These are phyloP conservation scores for Lodderomyces orthopsilosis DNA, from an alignment of 1,139 yeast species.

Conservation along the genomic window DNA sequence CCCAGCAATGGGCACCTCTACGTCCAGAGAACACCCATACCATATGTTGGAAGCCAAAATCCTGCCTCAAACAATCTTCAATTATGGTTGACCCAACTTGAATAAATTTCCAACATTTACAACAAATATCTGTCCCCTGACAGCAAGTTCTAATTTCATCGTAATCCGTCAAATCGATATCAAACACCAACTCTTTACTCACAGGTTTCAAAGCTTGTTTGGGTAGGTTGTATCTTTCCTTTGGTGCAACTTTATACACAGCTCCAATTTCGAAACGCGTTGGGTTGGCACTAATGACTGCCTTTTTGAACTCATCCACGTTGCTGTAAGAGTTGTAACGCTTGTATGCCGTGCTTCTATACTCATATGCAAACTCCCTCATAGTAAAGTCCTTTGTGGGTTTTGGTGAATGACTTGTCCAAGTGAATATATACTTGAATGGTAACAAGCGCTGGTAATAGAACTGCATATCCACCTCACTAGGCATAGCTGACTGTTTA, in stretches of 20 bases:
- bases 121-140: constrained; percentile 77
- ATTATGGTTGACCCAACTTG: constrained; percentile 81
- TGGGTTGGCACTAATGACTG: constrained; percentile 74
- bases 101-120: constrained; percentile 91
- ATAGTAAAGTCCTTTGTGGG: constrained; percentile 71
- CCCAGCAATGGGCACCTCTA: constrained; percentile 99
- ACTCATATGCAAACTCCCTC: constrained; percentile 93
- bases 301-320: constrained; percentile 70
- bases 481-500: constrained; percentile 36
- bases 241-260: constrained; percentile 81
- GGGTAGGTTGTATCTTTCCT: constrained; percentile 75
- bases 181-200: constrained; percentile 86
- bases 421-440: constrained; percentile 70
- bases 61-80: constrained; percentile 70
- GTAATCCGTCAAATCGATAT: constrained; percentile 96
- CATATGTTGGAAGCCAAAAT: constrained; percentile 83
- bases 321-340: constrained; percentile 78
- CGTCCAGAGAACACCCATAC: constrained; percentile 98
- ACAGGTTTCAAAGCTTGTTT: constrained; percentile 78
- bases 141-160: constrained; percentile 95
- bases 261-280: constrained; percentile 96
- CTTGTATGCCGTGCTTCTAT: constrained; percentile 79
- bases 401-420: constrained; percentile 85
- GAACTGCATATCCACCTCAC: constrained; percentile 66
- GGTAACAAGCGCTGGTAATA: constrained; percentile 75